A percentile compares a stretch with the other conserved stretches of the same genome.
phyloP scores from a whole-genome alignment of 306 rosid genomes.

The Acmispon strigosus region DNA sequence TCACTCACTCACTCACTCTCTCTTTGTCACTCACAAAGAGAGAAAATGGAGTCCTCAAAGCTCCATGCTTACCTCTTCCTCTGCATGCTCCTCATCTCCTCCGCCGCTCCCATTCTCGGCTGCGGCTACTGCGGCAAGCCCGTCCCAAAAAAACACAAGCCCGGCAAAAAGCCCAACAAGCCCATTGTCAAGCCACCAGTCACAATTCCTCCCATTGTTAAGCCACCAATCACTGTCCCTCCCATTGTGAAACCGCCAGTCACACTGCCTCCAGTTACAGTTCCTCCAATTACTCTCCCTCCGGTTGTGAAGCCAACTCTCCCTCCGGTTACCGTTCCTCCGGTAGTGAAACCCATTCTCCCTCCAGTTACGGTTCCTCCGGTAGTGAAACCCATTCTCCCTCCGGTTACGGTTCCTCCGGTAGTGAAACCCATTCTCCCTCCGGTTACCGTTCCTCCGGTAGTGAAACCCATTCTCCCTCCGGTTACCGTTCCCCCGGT shows the following conservation, averaged over 20 bases:
- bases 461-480: not conserved
- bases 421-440: not conserved
- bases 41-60: conserved; percentile 60
- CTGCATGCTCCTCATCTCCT: conserved; percentile 72
- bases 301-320: not conserved
- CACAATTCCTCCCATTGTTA: not conserved
- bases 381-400: not conserved
- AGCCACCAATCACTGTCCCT: conserved; percentile 24
- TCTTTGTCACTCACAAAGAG: not conserved
- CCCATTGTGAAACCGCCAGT: not conserved
- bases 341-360: not conserved
- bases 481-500: conserved; percentile 25
- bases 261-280: not conserved
- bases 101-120: conserved; percentile 61
- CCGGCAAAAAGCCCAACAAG: conserved; percentile 28
- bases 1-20: no score
- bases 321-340: conserved; percentile 32
- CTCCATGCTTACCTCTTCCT: conserved; percentile 52
- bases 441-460: conserved; percentile 26
- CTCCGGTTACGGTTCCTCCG: not conserved
- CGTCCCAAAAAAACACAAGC: conserved; percentile 28
- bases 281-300: not conserved
- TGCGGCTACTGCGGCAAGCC: conserved; percentile 60
- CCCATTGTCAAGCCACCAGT: conserved; percentile 6
- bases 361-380: conserved; percentile 16